Evolutionary conservation across 177 flowering plant species (phyloP), one percentile per base, ranked within the genome.

Genomic region (Tripterygium wilfordii): DNA sequence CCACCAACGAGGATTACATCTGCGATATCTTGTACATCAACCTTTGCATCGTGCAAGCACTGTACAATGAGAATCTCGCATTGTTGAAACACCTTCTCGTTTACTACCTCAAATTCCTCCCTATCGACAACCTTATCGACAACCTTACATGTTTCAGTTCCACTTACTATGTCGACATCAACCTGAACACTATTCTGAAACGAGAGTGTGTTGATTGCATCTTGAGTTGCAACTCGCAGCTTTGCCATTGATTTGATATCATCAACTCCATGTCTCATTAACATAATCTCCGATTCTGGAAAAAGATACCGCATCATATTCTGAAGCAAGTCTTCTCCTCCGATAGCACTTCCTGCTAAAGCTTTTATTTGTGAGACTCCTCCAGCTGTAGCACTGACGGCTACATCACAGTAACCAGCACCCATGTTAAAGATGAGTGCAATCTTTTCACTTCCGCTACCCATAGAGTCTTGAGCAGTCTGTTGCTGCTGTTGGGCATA

Each of bases 1-100:
- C 96, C 98, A 3, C 98, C 98, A 17, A 91, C 88, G 29, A 80
- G 78, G 50, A 91, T 82, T 6, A 85, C 85, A 66, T 91, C 96
- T 37, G 36, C 60, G 29, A 91, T 33, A 53, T 81, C 80, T 12
- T 63, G 80, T 14, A 49, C 65, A 2, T 61, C 75, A 2, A 85
- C 66, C 56, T 75, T 88, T 2, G 98, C 89, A 50, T 80, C 95
- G 32, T 55, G 61, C 54, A 91, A 39, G 56, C 96, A 91, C 53
- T 62, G 83, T 12, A 10, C 41, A n/a, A 91, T 54, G 5, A 88
- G 72, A 42, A 45, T 57, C 61, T 63, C 80, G 51, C 95, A 91
- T 51, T 67, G 66, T 55, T 74, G 75, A 54, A 88, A 91, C 33
- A 85, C 64, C 35, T 58, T 48, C 6, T 32, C 10, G 61, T 87